Base-by-base conservation (phyloP, 2,329 filamentous ascomycete species). In the Colletotrichum costaricense region DNA sequence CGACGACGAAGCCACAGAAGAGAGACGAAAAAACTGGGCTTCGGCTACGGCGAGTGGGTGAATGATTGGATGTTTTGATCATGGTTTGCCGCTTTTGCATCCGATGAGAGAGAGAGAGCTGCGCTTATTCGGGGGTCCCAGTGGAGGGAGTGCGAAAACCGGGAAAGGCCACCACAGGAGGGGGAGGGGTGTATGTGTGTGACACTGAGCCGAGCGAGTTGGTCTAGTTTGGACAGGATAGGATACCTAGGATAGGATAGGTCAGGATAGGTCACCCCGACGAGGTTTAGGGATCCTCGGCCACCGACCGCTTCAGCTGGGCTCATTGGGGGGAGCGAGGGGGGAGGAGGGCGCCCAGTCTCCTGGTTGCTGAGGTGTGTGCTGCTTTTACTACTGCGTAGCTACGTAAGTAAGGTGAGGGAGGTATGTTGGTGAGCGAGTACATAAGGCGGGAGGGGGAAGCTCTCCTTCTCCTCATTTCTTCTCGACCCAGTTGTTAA, bases 371-470 rank as follows among this genome's bases (percentile, higher is more conserved):
- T 56, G 38, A 42, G 26, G 22, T 35, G 26, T 52, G 46, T 52
- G 46, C 67, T 28, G 54, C 46, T 42, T 42, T 42, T 19, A 19
- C 14, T 8, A 16, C 14, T 42, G 5, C 12, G 12, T 42, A 42
- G 38, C 38, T 42, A 42, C 38, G 14, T 42, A 19, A 42, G 14
- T 42, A 19, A 42, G 14, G 14, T 19, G 6, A 42, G 46, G 54
- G 46, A 35, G 54, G 54, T 38, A 22, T 46, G 70, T 19, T 57
- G 57, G 42, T 64, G 35, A 30, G 54, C 56, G 59, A 57, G 33
- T 73, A 73, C 71, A 73, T 73, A 73, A 73, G 38, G 56, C 30
- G 56, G 42, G 60, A 64, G 42, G 33, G 42, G 57, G 35, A 62
- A 42, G 28, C 49, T 33, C 35, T 58, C 26, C 52, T 9, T 14